These are phyloP conservation scores for Yamadazyma friedrichii DNA, from an alignment of 1,139 yeast genomes.

Conservation along the genomic window DNA sequence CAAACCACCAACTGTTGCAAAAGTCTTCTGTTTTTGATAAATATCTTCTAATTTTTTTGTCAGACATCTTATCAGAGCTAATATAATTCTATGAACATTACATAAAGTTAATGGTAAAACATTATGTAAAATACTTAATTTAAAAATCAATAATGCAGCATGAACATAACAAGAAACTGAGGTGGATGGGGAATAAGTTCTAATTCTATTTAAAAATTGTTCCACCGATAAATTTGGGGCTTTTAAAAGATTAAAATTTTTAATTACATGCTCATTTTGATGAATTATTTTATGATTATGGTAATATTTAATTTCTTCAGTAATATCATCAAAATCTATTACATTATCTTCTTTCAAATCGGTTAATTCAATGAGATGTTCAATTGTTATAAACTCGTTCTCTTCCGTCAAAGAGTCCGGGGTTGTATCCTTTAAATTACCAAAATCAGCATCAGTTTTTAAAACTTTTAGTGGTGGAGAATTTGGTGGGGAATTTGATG, in stretches of 20 bases:
- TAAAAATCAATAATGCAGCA: conserved; percentile 39
- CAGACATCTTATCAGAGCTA: conserved; percentile 46
- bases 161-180: conserved; percentile 43
- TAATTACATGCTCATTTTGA: conserved; percentile 31
- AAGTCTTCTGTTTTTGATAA: conserved; percentile 42
- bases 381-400: conserved; percentile 8
- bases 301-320: conserved; percentile 21
- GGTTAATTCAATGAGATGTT: conserved; percentile 11
- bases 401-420: conserved; percentile 12
- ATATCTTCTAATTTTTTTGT: conserved; percentile 45
- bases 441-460: conserved; percentile 5
- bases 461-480: conserved; percentile 15
- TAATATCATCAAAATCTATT: conserved; percentile 16
- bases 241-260: conserved; percentile 34
- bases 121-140: conserved; percentile 33
- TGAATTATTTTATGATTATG: conserved; percentile 14
- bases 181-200: conserved; percentile 42
- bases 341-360: conserved; percentile 11
- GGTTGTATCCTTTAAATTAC: conserved; percentile 9
- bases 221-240: conserved; percentile 37
- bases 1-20: conserved; percentile 48
- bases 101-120: conserved; percentile 30
- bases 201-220: conserved; percentile 37
- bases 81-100: conserved; percentile 39
- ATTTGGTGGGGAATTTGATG: conserved; percentile 15